phyloP scores from a whole-genome alignment of 768 basidiomycete genomes.

The Daedaleopsis sinensis region DNA sequence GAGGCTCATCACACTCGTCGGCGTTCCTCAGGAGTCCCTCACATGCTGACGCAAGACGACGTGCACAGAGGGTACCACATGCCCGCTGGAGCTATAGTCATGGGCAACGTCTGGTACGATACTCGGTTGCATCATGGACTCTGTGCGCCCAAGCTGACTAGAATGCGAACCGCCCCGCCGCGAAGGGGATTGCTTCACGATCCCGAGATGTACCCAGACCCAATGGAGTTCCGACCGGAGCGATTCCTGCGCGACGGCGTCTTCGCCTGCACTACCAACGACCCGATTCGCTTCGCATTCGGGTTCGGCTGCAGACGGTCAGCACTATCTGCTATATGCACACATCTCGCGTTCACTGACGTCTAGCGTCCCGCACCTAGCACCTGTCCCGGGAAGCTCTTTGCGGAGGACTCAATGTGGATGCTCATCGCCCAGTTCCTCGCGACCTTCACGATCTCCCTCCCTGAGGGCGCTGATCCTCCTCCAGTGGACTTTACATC shows the following conservation, averaged over 20 bases:
- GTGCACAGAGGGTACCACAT: conserved; percentile 31
- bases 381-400: conserved; percentile 27
- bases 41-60: conserved; percentile 25
- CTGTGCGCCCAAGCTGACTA: background rate
- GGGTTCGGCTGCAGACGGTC: conserved; percentile 17
- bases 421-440: conserved; percentile 25
- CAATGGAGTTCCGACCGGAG: background rate
- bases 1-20: background rate
- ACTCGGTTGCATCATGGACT: no score
- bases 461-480: no score
- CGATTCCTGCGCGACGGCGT: background rate
- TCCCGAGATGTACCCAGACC: conserved; percentile 32
- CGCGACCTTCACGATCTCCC: conserved; percentile 12
- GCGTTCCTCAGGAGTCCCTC: conserved; percentile 24
- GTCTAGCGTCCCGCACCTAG: background rate
- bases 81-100: conserved; percentile 29
- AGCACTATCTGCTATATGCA: background rate
- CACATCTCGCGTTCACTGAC: background rate
- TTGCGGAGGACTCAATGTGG: conserved; percentile 28
- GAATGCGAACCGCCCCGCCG: conserved; percentile 30
- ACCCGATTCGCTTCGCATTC: conserved; percentile 13
- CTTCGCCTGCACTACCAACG: conserved; percentile 14
- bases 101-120: conserved; percentile 25
- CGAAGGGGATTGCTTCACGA: conserved; percentile 25
- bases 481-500: no score